These are phyloP conservation scores for Sutorius australiensis DNA, from an alignment of 768 basidiomycete genomes.

Conservation along the genomic window DNA sequence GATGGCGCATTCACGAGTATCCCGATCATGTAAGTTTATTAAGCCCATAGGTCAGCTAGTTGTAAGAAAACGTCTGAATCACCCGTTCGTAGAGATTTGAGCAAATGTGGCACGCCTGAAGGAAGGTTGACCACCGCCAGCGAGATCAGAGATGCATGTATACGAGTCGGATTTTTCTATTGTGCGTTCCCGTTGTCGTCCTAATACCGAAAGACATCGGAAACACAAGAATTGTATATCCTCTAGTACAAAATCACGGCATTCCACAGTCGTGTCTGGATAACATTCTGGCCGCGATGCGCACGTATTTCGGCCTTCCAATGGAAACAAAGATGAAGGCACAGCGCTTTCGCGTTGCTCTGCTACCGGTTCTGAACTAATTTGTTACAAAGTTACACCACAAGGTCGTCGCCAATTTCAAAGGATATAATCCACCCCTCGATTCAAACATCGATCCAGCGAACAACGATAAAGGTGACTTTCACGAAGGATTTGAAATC, in stretches of 20 bases:
- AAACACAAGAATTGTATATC: neutral
- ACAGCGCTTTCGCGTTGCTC: neutral
- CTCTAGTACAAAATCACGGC: slow-evolving; percentile 72
- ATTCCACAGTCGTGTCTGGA: slow-evolving; percentile 53
- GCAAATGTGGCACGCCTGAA: slow-evolving; percentile 18
- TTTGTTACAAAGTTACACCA: slow-evolving; percentile 55
- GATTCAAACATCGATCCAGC: slow-evolving; percentile 70
- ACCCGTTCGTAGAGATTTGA: slow-evolving; percentile 17
- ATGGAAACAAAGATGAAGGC: slow-evolving; percentile 65
- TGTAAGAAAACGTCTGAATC: neutral
- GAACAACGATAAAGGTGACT: slow-evolving; percentile 67
- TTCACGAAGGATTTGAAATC: slow-evolving; percentile 89
- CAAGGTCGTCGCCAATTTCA: slow-evolving; percentile 65
- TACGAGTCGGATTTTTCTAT: slow-evolving; percentile 84
- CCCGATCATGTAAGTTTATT: slow-evolving; percentile 24
- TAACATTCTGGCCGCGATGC: slow-evolving; percentile 43
- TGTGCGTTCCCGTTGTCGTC: slow-evolving; percentile 36
- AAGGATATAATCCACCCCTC: slow-evolving; percentile 67
- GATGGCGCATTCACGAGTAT: slow-evolving; percentile 23
- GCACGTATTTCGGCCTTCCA: slow-evolving; percentile 66
- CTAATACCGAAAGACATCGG: too few relatives aligned
- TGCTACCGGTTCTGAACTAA: neutral
- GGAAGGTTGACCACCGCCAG: slow-evolving; percentile 46
- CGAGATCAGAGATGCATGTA: slow-evolving; percentile 69
- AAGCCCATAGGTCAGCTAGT: neutral